These are phyloP conservation scores for Geotrichum restrictum DNA, from an alignment of 1,139 yeast species.

Conservation along the genomic window DNA sequence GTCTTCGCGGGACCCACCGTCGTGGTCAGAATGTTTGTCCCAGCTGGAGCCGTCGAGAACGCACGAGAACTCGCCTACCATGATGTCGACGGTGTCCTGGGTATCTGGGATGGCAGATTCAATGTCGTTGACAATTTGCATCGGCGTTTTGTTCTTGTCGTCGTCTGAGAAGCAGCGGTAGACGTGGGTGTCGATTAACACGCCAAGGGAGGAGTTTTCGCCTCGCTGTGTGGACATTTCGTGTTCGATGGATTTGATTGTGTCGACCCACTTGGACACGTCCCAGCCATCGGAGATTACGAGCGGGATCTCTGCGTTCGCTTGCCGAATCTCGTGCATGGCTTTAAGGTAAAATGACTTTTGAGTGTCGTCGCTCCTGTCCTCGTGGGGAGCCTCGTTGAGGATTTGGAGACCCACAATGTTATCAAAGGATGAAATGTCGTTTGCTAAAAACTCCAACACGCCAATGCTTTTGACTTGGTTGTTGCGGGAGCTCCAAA, in stretches of 20 bases:
- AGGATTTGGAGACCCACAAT: conserved; percentile 78
- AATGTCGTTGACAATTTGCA: conserved; percentile 47
- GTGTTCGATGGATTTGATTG: conserved; percentile 50
- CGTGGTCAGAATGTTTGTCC: conserved; percentile 47
- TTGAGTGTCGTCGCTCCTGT: conserved; percentile 43
- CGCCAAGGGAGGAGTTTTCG: conserved; percentile 44
- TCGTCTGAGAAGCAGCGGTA: conserved; percentile 80
- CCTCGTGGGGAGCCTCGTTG: conserved; percentile 69
- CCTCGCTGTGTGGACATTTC: conserved; percentile 28
- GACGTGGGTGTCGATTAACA: conserved; percentile 77
- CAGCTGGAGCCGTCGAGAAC: conserved; percentile 75
- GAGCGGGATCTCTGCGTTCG: conserved; percentile 60
- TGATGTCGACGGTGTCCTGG: conserved; percentile 55
- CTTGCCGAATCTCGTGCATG: conserved; percentile 53
- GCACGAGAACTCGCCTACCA: conserved; percentile 89
- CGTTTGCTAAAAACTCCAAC: conserved; percentile 59
- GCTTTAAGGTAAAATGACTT: conserved; percentile 67
- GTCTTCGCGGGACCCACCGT: conserved; percentile 39
- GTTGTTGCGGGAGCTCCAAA: conserved; percentile 51
- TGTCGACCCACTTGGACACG: conserved; percentile 72
- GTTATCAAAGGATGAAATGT: conserved; percentile 56
- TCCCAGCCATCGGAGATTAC: conserved; percentile 94
- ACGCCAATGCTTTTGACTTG: conserved; percentile 50
- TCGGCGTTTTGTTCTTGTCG: conserved; percentile 65
- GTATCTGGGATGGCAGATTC: conserved; percentile 50